phyloP scores from a whole-genome alignment of 148 eudicot species.

The Chenopodium berlandieri region DNA sequence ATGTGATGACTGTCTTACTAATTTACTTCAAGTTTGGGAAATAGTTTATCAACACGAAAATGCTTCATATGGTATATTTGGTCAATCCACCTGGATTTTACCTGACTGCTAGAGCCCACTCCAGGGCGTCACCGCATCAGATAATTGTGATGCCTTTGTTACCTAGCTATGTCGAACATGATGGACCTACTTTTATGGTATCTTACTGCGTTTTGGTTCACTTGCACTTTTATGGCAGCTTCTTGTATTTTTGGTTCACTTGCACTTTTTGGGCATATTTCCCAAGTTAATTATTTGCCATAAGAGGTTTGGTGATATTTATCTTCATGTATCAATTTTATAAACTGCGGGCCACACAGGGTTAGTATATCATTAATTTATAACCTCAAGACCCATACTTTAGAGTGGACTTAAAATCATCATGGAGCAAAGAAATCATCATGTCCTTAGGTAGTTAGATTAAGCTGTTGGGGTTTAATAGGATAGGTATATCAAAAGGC shows the following conservation, averaged over 20 bases:
- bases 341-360: not conserved
- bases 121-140: not conserved
- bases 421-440: not conserved
- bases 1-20: too few relatives aligned
- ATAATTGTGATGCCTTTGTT: conserved; percentile 6
- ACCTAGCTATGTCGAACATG: not conserved
- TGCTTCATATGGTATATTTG: not conserved
- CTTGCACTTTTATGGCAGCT: conserved; percentile 12
- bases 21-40: too few relatives aligned
- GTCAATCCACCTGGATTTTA: conserved; percentile 4
- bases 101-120: not conserved
- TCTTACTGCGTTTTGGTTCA: conserved; percentile 15
- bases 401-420: not conserved
- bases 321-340: not conserved
- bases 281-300: not conserved
- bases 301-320: not conserved
- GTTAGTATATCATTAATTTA: not conserved
- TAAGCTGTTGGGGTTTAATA: too few relatives aligned
- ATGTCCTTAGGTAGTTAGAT: too few relatives aligned
- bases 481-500: too few relatives aligned
- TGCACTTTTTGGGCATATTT: conserved; percentile 18
- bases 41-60: too few relatives aligned
- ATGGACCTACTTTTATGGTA: conserved; percentile 17
- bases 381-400: not conserved
- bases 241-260: not conserved